Percentiles rank a stretch among this genome's conserved stretches.
Evolutionary conservation across 108 stramenopile species (phyloP).

Genomic region (Nitzschia sp.): DNA sequence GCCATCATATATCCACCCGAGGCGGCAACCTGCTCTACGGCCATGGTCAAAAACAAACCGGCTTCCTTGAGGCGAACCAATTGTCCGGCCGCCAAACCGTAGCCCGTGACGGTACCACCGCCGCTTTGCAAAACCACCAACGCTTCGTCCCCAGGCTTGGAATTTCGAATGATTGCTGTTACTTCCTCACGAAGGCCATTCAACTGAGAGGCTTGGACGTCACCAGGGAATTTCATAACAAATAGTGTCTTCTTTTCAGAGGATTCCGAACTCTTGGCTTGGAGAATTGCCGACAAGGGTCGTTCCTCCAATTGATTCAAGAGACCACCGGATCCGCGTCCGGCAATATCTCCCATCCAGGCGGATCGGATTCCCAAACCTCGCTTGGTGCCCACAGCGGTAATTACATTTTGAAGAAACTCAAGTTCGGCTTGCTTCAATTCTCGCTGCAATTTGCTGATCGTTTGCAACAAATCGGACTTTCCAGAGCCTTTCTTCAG

Average conservation of each 20-base stretch:
- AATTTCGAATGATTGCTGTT: constrained; percentile 76
- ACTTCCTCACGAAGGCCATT: constrained; percentile 87
- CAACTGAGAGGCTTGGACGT: constrained; percentile 83
- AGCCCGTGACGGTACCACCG: constrained; percentile 94
- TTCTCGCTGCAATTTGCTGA: constrained; percentile 37
- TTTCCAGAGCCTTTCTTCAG: background rate
- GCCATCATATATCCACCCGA: constrained; percentile 86
- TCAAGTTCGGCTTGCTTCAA: constrained; percentile 63
- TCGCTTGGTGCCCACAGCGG: constrained; percentile 66
- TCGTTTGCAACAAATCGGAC: background rate
- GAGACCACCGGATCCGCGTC: constrained; percentile 53
- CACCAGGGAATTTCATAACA: constrained; percentile 85
- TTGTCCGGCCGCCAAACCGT: constrained; percentile 87
- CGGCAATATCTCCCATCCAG: constrained; percentile 64
- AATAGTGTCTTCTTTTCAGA: constrained; percentile 43
- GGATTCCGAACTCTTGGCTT: constrained; percentile 1
- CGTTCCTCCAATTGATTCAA: constrained; percentile 64
- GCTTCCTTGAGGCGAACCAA: constrained; percentile 74
- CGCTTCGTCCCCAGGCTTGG: constrained; percentile 88
- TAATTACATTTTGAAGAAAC: constrained; percentile 63
- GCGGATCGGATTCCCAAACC: constrained; percentile 69
- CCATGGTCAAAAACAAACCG: constrained; percentile 85
- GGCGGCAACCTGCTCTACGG: constrained; percentile 95
- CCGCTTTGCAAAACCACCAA: constrained; percentile 83
- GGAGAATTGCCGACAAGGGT: constrained; percentile 62